Percentiles rank a stretch among this genome's conserved stretches.
Evolutionary conservation across 2,329 filamentous ascomycete species (phyloP).

Genomic region (Aspergillus caelatus): DNA sequence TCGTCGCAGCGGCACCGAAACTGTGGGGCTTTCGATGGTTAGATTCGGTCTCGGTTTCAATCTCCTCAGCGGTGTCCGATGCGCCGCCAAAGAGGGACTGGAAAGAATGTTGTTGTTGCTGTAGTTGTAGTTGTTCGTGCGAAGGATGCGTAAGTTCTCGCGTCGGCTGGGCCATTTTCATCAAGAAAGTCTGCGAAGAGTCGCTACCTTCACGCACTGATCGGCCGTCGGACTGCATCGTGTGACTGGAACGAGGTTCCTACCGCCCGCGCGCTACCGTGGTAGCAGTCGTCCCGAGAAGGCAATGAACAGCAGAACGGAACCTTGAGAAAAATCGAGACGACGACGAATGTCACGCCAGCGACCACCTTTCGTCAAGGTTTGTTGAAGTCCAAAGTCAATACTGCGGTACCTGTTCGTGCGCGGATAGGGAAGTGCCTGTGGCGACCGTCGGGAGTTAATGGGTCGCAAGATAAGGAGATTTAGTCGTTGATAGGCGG

Average conservation of each 20-base stretch:
- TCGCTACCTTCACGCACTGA: constrained; percentile 7
- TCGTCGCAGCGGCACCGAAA: constrained; percentile 42
- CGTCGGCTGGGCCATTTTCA: neutral
- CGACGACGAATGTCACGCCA: neutral
- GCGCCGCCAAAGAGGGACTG: constrained; percentile 27
- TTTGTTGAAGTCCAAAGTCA: neutral
- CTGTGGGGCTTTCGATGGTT: constrained; percentile 28
- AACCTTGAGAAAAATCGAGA: neutral
- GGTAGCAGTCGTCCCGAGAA: neutral
- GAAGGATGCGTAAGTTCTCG: neutral
- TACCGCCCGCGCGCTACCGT: neutral
- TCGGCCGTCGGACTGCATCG: neutral
- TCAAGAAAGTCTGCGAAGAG: neutral
- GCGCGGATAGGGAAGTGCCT: neutral
- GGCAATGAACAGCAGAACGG: neutral
- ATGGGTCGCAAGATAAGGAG: constrained; percentile 2
- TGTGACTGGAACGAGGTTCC: neutral
- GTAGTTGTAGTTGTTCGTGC: neutral
- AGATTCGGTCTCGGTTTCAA: constrained; percentile 25
- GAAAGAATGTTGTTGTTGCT: constrained; percentile 12
- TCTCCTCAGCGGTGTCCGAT: constrained; percentile 17
- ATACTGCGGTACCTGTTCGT: neutral
- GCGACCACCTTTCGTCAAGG: neutral
- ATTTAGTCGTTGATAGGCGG: neutral
- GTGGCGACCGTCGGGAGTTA: neutral